Conservation (phyloP, 495 filamentous ascomycete genomes). For the Neurospora sp. region DNA sequence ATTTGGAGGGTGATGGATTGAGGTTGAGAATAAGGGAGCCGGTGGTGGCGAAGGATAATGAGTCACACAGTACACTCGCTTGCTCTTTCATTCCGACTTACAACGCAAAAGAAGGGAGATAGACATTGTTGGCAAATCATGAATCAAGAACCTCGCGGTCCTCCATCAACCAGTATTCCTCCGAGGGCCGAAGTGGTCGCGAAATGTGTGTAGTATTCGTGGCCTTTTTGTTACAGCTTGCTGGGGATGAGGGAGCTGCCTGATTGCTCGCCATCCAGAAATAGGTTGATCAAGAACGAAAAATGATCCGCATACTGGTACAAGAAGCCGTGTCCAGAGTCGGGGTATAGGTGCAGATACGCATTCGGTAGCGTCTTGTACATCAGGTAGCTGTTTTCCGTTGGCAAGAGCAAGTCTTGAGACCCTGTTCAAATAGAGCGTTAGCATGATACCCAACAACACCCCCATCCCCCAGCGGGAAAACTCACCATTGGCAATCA, state of each 20-base stretch:
- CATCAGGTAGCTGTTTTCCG: constrained; percentile 12
- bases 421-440: background rate
- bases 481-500: constrained; percentile 24
- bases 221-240: background rate
- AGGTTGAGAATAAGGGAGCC: background rate
- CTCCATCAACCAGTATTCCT: background rate
- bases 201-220: background rate
- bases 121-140: background rate
- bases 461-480: background rate
- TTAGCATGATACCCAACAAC: background rate
- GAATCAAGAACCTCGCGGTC: background rate
- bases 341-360: constrained; percentile 16
- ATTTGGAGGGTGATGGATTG: background rate
- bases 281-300: constrained; percentile 8
- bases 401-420: constrained; percentile 19
- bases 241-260: background rate
- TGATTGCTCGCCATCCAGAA: constrained; percentile 5
- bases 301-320: constrained; percentile 17
- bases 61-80: background rate
- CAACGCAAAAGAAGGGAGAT: background rate
- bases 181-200: background rate
- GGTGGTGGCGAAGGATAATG: background rate
- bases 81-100: background rate
- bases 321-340: constrained; percentile 20
- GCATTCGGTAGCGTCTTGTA: constrained; percentile 9